Base-by-base conservation (phyloP, 73 alveolate genomes). In the Blepharisma stoltei region DNA sequence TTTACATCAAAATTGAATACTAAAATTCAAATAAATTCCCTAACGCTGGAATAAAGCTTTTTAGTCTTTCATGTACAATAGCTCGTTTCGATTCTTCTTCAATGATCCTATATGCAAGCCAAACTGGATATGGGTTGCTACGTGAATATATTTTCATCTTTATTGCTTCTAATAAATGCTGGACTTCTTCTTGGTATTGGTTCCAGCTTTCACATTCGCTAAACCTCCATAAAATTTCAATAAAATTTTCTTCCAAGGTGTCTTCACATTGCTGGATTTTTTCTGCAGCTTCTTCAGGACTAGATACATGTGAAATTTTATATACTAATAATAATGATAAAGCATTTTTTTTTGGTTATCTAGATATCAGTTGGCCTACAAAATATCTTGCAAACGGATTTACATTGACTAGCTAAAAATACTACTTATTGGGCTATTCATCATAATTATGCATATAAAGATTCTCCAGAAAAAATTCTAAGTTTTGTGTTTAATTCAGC, bases 181-280 rank as follows among this genome's bases (percentile, higher is more conserved):
- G 23, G 23, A 60, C 14, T 60, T 60, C 73, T 60, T 60, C 73
- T 25, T 60, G 73, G 23, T 60, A 60, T 60, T 60, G 48, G 11
- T 38, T 38, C 2, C 14, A 9, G 14, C 23, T 38, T 25, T 60
- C 23, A 5, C 73, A 14, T 60, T 60, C 73, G 2, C 49, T 20
- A 20, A 60, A 25, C 45, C 73, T 60, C 73, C 73, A 60, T 25
- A 14, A 38, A 20, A 60, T 60, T 25, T 60, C 73, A 60, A 14
- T 60, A 11, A 60, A 25, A n/a, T 25, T 60, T 8, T 14, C 38
- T 25, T 60, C 73, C 5, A 60, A 60, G 48, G 14, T 38, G 14
- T 60, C 73, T 14, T 60, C 46, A 25, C n/a, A 25, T 14, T 25
- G 14, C 23, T 60, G 18, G 14, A 60, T n/a, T 25, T 20, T 60